These are phyloP conservation scores for Tricholoma terreum DNA, from an alignment of 768 basidiomycete species.

Conservation along the genomic window DNA sequence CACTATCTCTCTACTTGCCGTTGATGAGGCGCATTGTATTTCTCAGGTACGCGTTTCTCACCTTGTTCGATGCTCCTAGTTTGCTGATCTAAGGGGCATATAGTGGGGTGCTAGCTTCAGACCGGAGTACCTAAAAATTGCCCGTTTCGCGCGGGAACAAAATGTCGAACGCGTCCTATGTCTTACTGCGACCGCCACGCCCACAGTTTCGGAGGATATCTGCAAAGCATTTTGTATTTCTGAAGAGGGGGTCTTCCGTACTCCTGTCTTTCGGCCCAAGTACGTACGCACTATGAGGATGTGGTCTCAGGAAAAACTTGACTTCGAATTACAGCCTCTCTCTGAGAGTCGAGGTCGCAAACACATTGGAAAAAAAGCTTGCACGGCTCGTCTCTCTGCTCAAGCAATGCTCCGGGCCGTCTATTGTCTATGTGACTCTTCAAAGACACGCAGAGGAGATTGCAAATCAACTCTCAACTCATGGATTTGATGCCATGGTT, in stretches of 20 bases:
- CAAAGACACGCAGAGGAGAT: conserved; percentile 12
- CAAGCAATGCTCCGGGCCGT: conserved; percentile 6
- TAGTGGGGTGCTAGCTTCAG: conserved; percentile 17
- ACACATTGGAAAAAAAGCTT: conserved; percentile 8
- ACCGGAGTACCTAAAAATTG: conserved; percentile 15
- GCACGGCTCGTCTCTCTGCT: conserved; percentile 9
- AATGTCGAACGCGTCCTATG: conserved; percentile 14
- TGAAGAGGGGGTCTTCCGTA: conserved; percentile 11
- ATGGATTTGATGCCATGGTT: conserved; percentile 9
- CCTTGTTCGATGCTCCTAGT: background rate
- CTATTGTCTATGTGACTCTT: conserved; percentile 16
- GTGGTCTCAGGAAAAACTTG: background rate
- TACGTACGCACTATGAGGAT: background rate
- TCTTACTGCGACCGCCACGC: conserved; percentile 15
- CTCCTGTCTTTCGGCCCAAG: conserved; percentile 14
- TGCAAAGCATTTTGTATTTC: conserved; percentile 9
- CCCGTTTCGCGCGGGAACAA: conserved; percentile 12
- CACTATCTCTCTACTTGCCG: conserved; percentile 43
- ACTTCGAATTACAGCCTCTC: conserved; percentile 4
- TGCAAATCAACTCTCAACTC: conserved; percentile 1
- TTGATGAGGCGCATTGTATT: conserved; percentile 50
- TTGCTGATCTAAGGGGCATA: background rate
- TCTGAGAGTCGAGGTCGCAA: conserved; percentile 8
- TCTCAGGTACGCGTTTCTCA: conserved; percentile 29
- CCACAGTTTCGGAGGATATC: conserved; percentile 7